Evolutionary conservation across 768 basidiomycete species (phyloP).

Genomic region (Nidula microcarpa): DNA sequence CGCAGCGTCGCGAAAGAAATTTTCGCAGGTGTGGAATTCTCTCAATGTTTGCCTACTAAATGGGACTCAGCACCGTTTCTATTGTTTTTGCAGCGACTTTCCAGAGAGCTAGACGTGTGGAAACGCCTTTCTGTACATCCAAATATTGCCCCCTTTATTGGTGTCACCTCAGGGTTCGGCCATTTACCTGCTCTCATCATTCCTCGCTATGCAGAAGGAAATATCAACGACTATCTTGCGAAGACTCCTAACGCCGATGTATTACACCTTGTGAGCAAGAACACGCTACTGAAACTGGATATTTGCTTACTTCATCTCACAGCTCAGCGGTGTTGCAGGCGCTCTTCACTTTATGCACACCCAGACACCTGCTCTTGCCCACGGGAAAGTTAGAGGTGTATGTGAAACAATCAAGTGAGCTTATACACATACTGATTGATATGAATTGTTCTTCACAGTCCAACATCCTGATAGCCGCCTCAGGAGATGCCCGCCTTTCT

Average conservation of each 20-base stretch:
- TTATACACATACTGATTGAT: neutral
- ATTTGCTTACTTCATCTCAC: no score
- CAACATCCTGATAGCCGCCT: slow-evolving; percentile 19
- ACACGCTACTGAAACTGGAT: no score
- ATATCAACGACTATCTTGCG: slow-evolving; percentile 8
- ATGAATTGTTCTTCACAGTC: slow-evolving; percentile 7
- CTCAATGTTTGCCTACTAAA: no score
- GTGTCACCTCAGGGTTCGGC: slow-evolving; percentile 5
- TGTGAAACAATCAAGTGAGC: slow-evolving; percentile 1
- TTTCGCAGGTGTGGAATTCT: neutral
- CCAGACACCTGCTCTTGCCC: slow-evolving; percentile 17
- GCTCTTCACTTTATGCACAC: slow-evolving; percentile 21
- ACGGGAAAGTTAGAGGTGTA: slow-evolving; percentile 22
- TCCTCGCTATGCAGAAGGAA: slow-evolving; percentile 5
- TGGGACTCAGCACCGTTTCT: no score
- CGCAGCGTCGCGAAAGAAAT: no score
- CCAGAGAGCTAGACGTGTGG: slow-evolving; percentile 11
- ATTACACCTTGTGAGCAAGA: slow-evolving; percentile 5
- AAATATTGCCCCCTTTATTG: slow-evolving; percentile 12
- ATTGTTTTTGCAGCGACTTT: slow-evolving; percentile 1
- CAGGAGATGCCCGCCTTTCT: slow-evolving; percentile 12
- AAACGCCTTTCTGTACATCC: slow-evolving; percentile 8
- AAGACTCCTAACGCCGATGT: slow-evolving; percentile 2
- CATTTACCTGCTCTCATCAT: slow-evolving; percentile 5
- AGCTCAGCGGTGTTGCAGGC: slow-evolving; percentile 16